Evolutionary conservation across 2,329 filamentous ascomycete genomes (phyloP), one percentile per base, ranked within the genome.

Genomic region (Curvularia eragrostidis): DNA sequence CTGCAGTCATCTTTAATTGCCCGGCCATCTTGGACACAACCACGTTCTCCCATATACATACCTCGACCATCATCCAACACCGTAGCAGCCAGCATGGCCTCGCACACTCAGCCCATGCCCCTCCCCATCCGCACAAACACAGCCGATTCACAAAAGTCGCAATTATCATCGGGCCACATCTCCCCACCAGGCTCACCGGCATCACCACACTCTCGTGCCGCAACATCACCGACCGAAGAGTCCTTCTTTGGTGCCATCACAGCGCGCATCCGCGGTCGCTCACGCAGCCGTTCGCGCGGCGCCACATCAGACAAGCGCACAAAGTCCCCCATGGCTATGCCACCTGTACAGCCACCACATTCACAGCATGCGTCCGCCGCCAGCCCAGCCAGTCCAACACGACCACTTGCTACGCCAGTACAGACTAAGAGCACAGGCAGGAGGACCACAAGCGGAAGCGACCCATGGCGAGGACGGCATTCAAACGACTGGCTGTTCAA

Each of bases 401-500:
- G 49, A 42, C 58, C 58, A 28, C 21, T 24, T 2, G 48, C 56
- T 10, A 41, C 47, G 18, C 58, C 58, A 1, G 69, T 69, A 15
- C 71, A 71, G 39, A 44, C 62, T 3, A 34, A 71, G n/a, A 54
- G 58, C 12, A 43, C 65, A 4, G 57, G 64, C 12, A 62, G 75
- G 48, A 59, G 67, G 26, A 70, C 69, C 59, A 74, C 72, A 4
- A 63, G 61, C 47, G 68, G 68, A 46, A 76, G 73, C 58, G 71
- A 76, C 55, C 67, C 69, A 54, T 77, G 74, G 74, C 64, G 67
- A 9, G 74, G 74, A 50, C 69, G 75, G 7, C 75, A 78, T 58
- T 74, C 75, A 23, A 78, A 78, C 53, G 70, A 72, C 8, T 78
- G 75, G 75, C 63, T 78, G 4, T 78, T 78, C 54, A 70, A 70